Conservation (phyloP, 1,284 basidiomycete species). For the Microbotryomycetes sp. region DNA sequence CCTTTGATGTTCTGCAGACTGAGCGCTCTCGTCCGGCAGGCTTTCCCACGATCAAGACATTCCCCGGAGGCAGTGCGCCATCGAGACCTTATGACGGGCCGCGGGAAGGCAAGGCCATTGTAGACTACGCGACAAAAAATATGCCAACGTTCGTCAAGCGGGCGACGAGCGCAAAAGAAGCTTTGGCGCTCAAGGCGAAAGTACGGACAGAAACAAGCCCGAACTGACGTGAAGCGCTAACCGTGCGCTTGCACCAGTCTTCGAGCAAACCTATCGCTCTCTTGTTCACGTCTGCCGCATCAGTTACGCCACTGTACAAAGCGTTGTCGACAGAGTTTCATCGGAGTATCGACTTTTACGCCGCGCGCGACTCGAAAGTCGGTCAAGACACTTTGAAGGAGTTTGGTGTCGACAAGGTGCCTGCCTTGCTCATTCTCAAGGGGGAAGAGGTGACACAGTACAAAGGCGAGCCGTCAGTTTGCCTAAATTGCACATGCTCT, state of each 20-base stretch:
- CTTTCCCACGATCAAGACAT: slow-evolving; percentile 43
- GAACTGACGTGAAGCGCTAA: not conserved
- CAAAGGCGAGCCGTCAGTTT: slow-evolving; percentile 10
- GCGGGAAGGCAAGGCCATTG: slow-evolving; percentile 40
- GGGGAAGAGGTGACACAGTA: slow-evolving; percentile 18
- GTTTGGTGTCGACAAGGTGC: slow-evolving; percentile 28
- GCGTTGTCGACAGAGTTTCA: slow-evolving; percentile 36
- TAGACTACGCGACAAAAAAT: slow-evolving; percentile 37
- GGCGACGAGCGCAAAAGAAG: slow-evolving; percentile 31
- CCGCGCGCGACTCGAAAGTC: slow-evolving; percentile 25
- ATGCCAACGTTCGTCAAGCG: slow-evolving; percentile 42
- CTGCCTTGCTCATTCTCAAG: slow-evolving; percentile 16
- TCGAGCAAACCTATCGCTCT: slow-evolving; percentile 30
- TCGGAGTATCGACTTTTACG: slow-evolving; percentile 32
- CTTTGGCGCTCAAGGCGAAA: slow-evolving; percentile 21
- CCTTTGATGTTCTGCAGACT: not conserved
- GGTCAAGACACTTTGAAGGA: slow-evolving; percentile 15
- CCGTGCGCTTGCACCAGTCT: not conserved
- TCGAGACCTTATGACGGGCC: slow-evolving; percentile 41
- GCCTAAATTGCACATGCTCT: not conserved
- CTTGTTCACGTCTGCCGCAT: slow-evolving; percentile 33
- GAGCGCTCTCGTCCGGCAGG: slow-evolving; percentile 14
- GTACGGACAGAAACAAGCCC: not conserved
- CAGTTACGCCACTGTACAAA: slow-evolving; percentile 35
- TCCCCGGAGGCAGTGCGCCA: slow-evolving; percentile 36